A percentile compares a stretch with the other conserved stretches of the same genome.
Conservation (phyloP, 805 yeast species). For the Crinitomyces ghanaensis region DNA sequence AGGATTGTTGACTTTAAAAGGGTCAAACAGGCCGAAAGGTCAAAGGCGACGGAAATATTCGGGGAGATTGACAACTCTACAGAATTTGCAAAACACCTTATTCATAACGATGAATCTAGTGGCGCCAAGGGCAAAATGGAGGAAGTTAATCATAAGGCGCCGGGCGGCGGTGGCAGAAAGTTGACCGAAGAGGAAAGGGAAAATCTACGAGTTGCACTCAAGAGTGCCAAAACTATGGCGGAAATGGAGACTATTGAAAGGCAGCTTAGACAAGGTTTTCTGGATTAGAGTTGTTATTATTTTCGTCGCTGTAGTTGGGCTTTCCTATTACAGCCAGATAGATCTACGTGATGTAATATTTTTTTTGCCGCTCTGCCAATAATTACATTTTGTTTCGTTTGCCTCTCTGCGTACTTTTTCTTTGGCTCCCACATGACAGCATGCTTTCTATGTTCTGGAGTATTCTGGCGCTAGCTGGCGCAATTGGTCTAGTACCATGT, state of each 20-base stretch:
- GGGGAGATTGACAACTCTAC: slow-evolving; percentile 26
- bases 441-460: too few relatives aligned
- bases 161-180: slow-evolving; percentile 22
- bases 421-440: too few relatives aligned
- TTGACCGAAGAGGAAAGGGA: slow-evolving; percentile 45
- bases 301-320: too few relatives aligned
- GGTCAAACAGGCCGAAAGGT: slow-evolving; percentile 46
- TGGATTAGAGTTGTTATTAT: too few relatives aligned
- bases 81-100: slow-evolving; percentile 24
- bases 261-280: too few relatives aligned
- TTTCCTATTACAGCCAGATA: too few relatives aligned
- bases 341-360: too few relatives aligned
- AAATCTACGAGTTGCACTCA: slow-evolving; percentile 41
- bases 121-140: not conserved
- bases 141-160: not conserved
- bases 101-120: slow-evolving; percentile 8
- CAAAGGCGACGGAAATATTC: slow-evolving; percentile 34
- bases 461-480: too few relatives aligned
- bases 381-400: too few relatives aligned
- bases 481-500: too few relatives aligned
- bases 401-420: too few relatives aligned
- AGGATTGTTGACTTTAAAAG: slow-evolving; percentile 56
- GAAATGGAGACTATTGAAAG: slow-evolving; percentile 67
- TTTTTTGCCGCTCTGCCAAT: too few relatives aligned
- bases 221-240: slow-evolving; percentile 53